phyloP scores from a whole-genome alignment of 31 red algal species.

The Odonthalia washingtoniensis region DNA sequence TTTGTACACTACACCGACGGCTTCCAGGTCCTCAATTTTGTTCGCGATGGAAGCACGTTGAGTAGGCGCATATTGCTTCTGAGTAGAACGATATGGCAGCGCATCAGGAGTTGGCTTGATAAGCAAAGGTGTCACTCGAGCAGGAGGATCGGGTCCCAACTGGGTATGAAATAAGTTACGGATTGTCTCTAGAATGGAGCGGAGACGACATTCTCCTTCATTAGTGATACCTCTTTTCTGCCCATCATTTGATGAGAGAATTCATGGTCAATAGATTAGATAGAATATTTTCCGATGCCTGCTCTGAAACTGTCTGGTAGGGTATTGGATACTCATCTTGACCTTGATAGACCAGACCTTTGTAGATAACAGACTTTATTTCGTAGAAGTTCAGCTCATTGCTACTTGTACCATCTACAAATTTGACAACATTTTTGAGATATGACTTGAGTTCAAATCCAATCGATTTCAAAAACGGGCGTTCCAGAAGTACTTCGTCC shows the following conservation, averaged over 20 bases:
- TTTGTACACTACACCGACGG: conserved; percentile 31
- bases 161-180: conserved; percentile 44
- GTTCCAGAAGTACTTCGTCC: conserved; percentile 14
- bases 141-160: conserved; percentile 35
- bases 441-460: conserved; percentile 44
- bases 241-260: background rate
- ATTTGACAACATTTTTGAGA: background rate
- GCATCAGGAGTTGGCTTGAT: background rate
- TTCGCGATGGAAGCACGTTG: conserved; percentile 26
- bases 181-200: conserved; percentile 9
- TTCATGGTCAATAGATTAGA: background rate
- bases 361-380: background rate
- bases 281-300: conserved; percentile 19
- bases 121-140: conserved; percentile 3
- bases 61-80: conserved; percentile 25
- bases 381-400: background rate
- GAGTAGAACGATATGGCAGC: conserved; percentile 32
- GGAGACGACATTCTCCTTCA: background rate
- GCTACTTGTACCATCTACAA: background rate
- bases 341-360: background rate
- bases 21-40: conserved; percentile 31
- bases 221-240: background rate
- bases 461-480: conserved; percentile 44
- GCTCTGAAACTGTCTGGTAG: conserved; percentile 1
- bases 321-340: conserved; percentile 16